A percentile compares a stretch with the other conserved stretches of the same genome.
phyloP scores from a whole-genome alignment of 306 rosid genomes.

The Corylus americana region DNA sequence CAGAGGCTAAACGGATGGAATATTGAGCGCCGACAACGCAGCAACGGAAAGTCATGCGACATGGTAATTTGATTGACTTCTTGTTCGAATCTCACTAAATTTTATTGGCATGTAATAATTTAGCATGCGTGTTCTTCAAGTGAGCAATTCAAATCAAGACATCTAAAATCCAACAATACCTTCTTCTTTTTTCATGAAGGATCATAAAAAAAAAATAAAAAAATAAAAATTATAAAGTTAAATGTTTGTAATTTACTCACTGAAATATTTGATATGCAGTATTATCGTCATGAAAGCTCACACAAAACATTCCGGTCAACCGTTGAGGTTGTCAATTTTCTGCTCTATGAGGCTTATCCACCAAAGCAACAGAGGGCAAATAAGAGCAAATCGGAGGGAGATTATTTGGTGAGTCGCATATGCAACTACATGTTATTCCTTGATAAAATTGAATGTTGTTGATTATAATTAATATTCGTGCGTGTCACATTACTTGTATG shows the following conservation, averaged over 20 bases:
- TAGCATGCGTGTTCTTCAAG: background rate
- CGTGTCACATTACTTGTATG: too few relatives aligned
- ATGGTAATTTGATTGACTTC: background rate
- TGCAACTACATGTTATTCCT: background rate
- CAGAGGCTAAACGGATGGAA: constrained; percentile 22
- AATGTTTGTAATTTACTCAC: background rate
- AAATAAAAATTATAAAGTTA: too few relatives aligned
- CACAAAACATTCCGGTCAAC: background rate
- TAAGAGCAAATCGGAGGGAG: background rate
- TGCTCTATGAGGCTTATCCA: constrained; percentile 24
- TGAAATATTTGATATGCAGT: constrained; percentile 14
- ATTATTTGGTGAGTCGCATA: background rate
- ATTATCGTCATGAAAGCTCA: background rate
- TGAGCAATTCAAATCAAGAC: background rate
- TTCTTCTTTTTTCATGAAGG: background rate
- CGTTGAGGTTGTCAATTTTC: constrained; percentile 21
- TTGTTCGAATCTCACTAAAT: background rate
- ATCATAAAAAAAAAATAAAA: background rate
- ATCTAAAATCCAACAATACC: background rate
- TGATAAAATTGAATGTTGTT: background rate
- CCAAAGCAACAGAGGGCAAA: background rate
- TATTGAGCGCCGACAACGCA: background rate
- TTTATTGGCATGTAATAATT: too few relatives aligned
- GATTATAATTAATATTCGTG: background rate
- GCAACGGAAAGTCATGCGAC: background rate